These are phyloP conservation scores for Bruguiera sexangula DNA, from an alignment of 345 rosid genomes.

Conservation along the genomic window DNA sequence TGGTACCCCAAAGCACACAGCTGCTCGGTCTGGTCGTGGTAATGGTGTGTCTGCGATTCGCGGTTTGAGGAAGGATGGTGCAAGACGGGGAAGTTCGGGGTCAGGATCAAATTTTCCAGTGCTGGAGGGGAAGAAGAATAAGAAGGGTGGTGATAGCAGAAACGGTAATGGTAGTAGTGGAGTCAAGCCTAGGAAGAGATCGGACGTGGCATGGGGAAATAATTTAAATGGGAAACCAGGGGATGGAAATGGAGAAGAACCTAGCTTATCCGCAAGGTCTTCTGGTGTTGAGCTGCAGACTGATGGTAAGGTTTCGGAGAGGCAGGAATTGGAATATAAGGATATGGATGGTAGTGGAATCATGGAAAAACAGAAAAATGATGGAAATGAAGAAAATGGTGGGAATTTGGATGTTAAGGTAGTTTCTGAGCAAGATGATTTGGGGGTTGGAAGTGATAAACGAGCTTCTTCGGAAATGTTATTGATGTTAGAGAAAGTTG, in stretches of 20 bases:
- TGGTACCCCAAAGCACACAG: constrained; percentile 41
- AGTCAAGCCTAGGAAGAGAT: constrained; percentile 28
- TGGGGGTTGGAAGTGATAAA: constrained; percentile 24
- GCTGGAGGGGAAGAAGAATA: constrained; percentile 49
- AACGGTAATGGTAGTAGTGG: constrained; percentile 32
- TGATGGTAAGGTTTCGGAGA: constrained; percentile 31
- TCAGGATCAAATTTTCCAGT: constrained; percentile 31
- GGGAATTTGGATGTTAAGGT: constrained; percentile 20
- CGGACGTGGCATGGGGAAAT: constrained; percentile 21
- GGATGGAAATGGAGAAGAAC: constrained; percentile 52
- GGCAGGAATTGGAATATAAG: constrained; percentile 26
- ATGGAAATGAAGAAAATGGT: constrained; percentile 37
- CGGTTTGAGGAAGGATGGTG: constrained; percentile 47
- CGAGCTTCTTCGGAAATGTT: constrained; percentile 16
- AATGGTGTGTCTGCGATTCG: constrained; percentile 42
- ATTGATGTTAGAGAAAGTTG: constrained; percentile 25
- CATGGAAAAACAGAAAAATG: constrained; percentile 20
- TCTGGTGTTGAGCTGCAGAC: constrained; percentile 40
- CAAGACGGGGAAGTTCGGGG: constrained; percentile 41
- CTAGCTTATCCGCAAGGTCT: constrained; percentile 48
- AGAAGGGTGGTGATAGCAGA: not conserved
- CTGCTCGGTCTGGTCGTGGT: constrained; percentile 29
- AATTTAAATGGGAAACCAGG: constrained; percentile 47
- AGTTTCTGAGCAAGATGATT: constrained; percentile 27
- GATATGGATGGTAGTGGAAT: constrained; percentile 13